Base-by-base conservation (phyloP, 371 early-diverging fungal genomes). In the Mucor sp. region DNA sequence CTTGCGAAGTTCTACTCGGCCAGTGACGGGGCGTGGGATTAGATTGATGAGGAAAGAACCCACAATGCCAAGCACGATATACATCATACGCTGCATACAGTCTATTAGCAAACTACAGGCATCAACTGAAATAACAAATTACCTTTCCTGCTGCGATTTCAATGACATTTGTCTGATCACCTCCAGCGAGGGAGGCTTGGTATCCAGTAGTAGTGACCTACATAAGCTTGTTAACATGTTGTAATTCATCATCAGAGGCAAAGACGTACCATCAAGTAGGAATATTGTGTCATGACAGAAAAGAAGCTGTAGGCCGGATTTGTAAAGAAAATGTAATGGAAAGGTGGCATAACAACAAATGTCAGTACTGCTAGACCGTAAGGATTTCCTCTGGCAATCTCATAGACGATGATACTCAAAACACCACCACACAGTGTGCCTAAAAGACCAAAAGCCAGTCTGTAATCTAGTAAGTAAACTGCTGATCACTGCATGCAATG, bases 81-180 rank as follows among this genome's bases (percentile, higher is more conserved):
- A 50, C 15, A 79, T 33, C 56, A 79, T 67, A 27, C 82, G 58
- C 82, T 82, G 48, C 32, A 60, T 21, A 14, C 17, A 15, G 11
- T 12, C 6, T 21, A 17, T 60, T 4, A 43, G 12, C 12, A 21
- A 23, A 0, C 25, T 30, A 30, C 30, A 33, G 7, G 1, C 14
- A 21, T 9, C 12, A 41, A 2, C 39, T 3, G 9, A 59, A 33
- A 17, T 7, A 3, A 30, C 1, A 23, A 9, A 33, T 47, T 75
- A 81, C 82, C 79, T 79, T 81, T 43, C 82, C 82, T 5, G 82
- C 79, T 15, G 77, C 63, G 7, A 71, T 69, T 69, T 72, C 79
- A 17, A 77, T 77, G 19, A 48, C 41, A 35, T 77, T 73, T 57
- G 63, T 27, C 11, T 33, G 33, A 2, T 30, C 28, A 7, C 41